Conservation (phyloP, 176 grass and related monocot species). For the Pharus latifolius region DNA sequence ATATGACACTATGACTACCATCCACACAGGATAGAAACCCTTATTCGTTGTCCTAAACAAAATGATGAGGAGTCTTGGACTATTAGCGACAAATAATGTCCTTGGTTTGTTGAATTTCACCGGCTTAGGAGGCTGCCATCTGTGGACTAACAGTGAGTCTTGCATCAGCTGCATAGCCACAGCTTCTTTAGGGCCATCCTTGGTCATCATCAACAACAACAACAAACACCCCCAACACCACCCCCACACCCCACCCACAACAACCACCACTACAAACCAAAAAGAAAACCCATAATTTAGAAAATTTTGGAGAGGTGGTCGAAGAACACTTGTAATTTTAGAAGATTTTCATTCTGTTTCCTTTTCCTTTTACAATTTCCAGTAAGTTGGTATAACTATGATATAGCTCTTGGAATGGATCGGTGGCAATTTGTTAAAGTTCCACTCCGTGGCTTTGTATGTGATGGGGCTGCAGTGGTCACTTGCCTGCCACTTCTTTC, state of each 20-base stretch:
- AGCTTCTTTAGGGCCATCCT: no score
- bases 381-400: no score
- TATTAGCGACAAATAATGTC: background rate
- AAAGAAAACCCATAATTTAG: no score
- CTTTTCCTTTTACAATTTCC: no score
- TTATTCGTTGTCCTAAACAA: background rate
- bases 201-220: no score
- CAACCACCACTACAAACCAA: no score
- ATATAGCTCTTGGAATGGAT: background rate
- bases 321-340: no score
- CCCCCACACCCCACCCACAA: no score
- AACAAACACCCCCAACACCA: no score
- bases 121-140: background rate
- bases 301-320: no score
- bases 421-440: background rate
- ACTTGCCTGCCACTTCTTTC: background rate
- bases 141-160: background rate
- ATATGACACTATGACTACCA: background rate
- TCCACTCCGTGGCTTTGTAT: background rate
- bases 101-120: background rate
- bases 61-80: background rate
- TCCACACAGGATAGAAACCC: background rate
- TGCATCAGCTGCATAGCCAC: background rate
- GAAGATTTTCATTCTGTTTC: no score
- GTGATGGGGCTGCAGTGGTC: background rate